Evolutionary conservation across 345 rosid species (phyloP).

Genomic region (Punica granatum): DNA sequence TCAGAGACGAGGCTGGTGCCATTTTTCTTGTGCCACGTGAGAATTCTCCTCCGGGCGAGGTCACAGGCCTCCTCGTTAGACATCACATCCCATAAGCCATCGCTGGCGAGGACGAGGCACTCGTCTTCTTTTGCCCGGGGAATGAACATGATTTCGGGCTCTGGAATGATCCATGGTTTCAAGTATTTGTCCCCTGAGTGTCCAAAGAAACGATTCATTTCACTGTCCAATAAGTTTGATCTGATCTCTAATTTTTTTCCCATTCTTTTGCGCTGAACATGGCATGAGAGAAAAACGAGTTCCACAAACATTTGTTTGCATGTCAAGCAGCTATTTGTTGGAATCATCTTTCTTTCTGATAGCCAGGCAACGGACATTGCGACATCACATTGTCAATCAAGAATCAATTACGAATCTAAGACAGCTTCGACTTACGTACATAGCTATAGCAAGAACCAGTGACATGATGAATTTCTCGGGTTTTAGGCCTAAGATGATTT

Average conservation of each 20-base stretch:
- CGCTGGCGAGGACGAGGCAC: conserved; percentile 84
- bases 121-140: conserved; percentile 88
- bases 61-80: conserved; percentile 88
- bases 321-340: too few relatives aligned
- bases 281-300: neutral
- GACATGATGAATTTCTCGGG: neutral
- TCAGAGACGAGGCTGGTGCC: conserved; percentile 19
- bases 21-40: conserved; percentile 82
- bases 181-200: conserved; percentile 70
- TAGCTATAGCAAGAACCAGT: neutral
- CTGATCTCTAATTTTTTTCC: too few relatives aligned
- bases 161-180: conserved; percentile 95
- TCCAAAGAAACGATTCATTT: neutral
- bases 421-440: neutral
- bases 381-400: neutral
- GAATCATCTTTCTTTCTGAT: too few relatives aligned
- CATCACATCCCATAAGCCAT: conserved; percentile 97
- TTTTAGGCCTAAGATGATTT: neutral
- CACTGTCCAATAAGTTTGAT: neutral
- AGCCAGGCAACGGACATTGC: neutral
- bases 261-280: neutral
- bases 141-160: conserved; percentile 78
- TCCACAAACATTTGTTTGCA: neutral
- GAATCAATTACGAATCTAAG: too few relatives aligned
- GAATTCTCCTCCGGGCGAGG: conserved; percentile 73